Evolutionary conservation across 768 basidiomycete genomes (phyloP).

Genomic region (Sporobolomyces roseus): DNA sequence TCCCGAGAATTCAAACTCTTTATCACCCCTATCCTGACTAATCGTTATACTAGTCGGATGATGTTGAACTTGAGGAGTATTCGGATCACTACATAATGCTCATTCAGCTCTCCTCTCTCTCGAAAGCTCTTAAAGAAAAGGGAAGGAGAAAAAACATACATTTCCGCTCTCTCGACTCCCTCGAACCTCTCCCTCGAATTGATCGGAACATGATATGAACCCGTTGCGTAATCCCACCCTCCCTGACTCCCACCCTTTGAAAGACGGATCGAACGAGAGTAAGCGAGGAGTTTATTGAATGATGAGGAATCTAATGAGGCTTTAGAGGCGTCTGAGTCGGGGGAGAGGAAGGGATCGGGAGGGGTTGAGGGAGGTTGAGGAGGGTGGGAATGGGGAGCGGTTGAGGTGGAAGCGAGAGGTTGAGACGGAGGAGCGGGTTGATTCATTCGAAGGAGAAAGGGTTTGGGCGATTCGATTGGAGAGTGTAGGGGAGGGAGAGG

Average conservation of each 20-base stretch:
- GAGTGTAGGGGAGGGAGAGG: no score
- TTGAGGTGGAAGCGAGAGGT: not conserved
- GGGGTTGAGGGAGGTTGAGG: not conserved
- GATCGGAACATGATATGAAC: not conserved
- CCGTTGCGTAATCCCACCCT: slow-evolving; percentile 10
- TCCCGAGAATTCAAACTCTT: slow-evolving; percentile 2
- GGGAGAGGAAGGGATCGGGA: not conserved
- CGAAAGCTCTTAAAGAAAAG: not conserved
- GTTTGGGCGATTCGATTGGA: not conserved
- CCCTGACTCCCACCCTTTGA: not conserved
- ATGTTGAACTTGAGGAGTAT: not conserved
- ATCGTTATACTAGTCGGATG: not conserved
- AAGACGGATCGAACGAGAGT: not conserved
- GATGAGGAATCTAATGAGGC: not conserved
- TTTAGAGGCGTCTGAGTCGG: slow-evolving; percentile 3
- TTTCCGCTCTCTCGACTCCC: not conserved
- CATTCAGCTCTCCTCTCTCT: not conserved
- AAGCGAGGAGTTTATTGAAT: not conserved
- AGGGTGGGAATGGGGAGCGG: not conserved
- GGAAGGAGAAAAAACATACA: not conserved
- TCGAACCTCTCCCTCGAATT: not conserved
- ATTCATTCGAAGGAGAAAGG: not conserved
- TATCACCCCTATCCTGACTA: not conserved
- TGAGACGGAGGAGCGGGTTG: not conserved
- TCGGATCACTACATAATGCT: not conserved